phyloP scores from a whole-genome alignment of 257 asterid species.

The Solanum chilense region DNA sequence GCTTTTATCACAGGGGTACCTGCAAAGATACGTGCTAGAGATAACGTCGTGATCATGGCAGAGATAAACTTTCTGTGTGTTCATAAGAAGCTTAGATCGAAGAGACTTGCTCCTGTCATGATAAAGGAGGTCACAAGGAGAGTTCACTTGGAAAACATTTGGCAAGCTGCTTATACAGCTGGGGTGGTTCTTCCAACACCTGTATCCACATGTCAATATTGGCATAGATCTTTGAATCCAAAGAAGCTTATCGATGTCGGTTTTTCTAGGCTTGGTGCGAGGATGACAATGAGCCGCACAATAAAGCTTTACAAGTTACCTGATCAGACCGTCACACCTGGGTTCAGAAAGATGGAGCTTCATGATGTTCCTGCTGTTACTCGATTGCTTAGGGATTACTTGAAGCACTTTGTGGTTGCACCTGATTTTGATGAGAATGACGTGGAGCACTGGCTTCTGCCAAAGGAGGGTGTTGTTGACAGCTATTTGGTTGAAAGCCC shows the following conservation, averaged over 20 bases:
- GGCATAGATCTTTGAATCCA: constrained; percentile 26
- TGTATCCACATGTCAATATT: constrained; percentile 18
- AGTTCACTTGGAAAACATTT: constrained; percentile 20
- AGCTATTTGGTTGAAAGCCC: constrained; percentile 22
- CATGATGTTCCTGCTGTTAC: constrained; percentile 23
- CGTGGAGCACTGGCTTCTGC: constrained; percentile 24
- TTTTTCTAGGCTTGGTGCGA: constrained; percentile 20
- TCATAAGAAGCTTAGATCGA: constrained; percentile 20
- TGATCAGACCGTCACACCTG: constrained; percentile 16
- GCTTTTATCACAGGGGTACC: constrained; percentile 24
- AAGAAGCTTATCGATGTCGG: constrained; percentile 24
- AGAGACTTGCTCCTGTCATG: constrained; percentile 22
- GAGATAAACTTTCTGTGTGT: constrained; percentile 23
- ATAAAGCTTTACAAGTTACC: constrained; percentile 21
- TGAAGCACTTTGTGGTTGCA: constrained; percentile 17
- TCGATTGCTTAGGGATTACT: constrained; percentile 16
- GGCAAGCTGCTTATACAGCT: constrained; percentile 29
- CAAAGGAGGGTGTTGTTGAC: constrained; percentile 19
- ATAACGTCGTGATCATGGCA: constrained; percentile 7
- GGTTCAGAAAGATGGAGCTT: constrained; percentile 23
- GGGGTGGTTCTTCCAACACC: constrained; percentile 23
- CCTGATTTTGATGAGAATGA: constrained; percentile 19
- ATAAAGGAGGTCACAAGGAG: constrained; percentile 26
- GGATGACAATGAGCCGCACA: constrained; percentile 30
- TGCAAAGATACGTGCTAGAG: constrained; percentile 14